phyloP scores from a whole-genome alignment of 1,284 basidiomycete species.

The Malassezia cuniculi region DNA sequence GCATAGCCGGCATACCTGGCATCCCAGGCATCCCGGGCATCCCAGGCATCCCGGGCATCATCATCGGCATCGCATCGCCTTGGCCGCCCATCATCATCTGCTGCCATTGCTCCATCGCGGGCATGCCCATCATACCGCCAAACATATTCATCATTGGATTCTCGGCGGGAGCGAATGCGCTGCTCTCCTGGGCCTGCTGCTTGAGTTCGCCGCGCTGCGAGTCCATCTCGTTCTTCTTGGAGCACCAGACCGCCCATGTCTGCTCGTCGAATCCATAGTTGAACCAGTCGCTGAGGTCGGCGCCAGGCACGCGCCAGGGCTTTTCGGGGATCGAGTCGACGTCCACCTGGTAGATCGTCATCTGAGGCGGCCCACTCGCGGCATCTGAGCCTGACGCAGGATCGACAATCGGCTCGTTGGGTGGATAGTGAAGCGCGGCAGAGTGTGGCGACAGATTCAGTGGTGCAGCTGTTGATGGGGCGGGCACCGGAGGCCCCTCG shows the following conservation, averaged over 20 bases:
- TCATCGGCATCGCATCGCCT: too few relatives aligned
- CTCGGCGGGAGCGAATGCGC: slow-evolving; percentile 1
- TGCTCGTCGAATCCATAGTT: slow-evolving; percentile 98
- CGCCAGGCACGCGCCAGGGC: slow-evolving; percentile 81
- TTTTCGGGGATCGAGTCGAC: slow-evolving; percentile 62
- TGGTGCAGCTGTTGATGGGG: slow-evolving; percentile 25
- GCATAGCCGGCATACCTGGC: slow-evolving; percentile 19
- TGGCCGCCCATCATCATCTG: slow-evolving; percentile 27
- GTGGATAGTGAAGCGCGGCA: slow-evolving; percentile 33
- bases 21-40: slow-evolving; percentile 15
- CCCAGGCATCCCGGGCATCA: neutral
- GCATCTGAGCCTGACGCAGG: slow-evolving; percentile 37
- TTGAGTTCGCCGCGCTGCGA: slow-evolving; percentile 56
- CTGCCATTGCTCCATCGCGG: slow-evolving; percentile 26
- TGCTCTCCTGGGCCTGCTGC: slow-evolving; percentile 18
- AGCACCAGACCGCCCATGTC: slow-evolving; percentile 81
- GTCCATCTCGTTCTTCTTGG: slow-evolving; percentile 66
- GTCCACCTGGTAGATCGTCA: slow-evolving; percentile 79
- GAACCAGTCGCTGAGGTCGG: slow-evolving; percentile 93
- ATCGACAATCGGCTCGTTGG: slow-evolving; percentile 36
- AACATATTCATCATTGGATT: slow-evolving; percentile 24
- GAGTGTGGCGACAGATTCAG: slow-evolving; percentile 23
- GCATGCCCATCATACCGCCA: slow-evolving; percentile 24
- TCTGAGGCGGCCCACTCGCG: slow-evolving; percentile 48
- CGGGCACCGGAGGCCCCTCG: slow-evolving; percentile 35